Conservation (phyloP, 1,139 yeast genomes). For the Yamadazyma blattariae region DNA sequence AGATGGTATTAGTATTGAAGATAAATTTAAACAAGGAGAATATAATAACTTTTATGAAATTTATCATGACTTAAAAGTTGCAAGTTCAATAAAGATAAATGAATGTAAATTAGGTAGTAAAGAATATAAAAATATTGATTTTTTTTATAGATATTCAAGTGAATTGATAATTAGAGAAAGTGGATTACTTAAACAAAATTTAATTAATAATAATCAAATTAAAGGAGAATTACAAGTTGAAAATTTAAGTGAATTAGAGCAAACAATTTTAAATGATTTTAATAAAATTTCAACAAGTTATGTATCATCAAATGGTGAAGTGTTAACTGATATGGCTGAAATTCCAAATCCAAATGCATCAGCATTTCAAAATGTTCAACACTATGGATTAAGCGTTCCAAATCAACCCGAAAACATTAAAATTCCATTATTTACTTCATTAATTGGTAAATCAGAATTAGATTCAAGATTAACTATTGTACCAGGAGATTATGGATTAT, state of each 20-base stretch:
- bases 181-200: constrained; percentile 33
- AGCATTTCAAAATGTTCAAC: constrained; percentile 9
- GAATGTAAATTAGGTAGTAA: constrained; percentile 54
- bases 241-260: constrained; percentile 27
- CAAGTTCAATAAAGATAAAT: constrained; percentile 50
- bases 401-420: constrained; percentile 27
- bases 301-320: constrained; percentile 62
- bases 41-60: constrained; percentile 52
- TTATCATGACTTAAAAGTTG: constrained; percentile 73
- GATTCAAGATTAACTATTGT: constrained; percentile 64
- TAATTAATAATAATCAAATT: constrained; percentile 17
- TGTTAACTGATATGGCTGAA: constrained; percentile 38
- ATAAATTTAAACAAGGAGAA: constrained; percentile 20
- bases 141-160: constrained; percentile 65
- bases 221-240: not conserved
- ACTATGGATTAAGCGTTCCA: constrained; percentile 21
- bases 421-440: constrained; percentile 69
- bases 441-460: constrained; percentile 58
- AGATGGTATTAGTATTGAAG: constrained; percentile 20
- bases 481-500: constrained; percentile 55
- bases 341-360: constrained; percentile 21
- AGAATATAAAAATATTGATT: constrained; percentile 58
- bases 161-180: constrained; percentile 75
- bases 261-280: constrained; percentile 51
- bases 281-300: constrained; percentile 62